A percentile compares a stretch with the other conserved stretches of the same genome.
Evolutionary conservation across 1,139 yeast genomes (phyloP).

Genomic region (Ogataea hybrid): DNA sequence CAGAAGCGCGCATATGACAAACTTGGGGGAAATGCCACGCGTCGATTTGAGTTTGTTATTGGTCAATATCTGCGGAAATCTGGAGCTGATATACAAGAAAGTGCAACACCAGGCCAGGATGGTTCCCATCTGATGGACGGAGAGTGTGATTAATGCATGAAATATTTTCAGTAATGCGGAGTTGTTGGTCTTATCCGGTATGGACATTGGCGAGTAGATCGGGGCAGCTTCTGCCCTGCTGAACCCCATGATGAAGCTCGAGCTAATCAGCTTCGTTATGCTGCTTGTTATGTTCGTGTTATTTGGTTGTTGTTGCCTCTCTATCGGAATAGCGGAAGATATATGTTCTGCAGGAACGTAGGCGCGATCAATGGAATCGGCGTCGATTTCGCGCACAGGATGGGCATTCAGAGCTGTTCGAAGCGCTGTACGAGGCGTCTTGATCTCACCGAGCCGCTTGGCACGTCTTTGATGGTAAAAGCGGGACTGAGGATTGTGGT

Average conservation of each 20-base stretch:
- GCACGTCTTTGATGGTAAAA: constrained; percentile 35
- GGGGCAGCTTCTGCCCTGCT: constrained; percentile 31
- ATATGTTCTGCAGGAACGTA: constrained; percentile 19
- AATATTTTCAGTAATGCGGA: constrained; percentile 24
- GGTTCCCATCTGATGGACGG: constrained; percentile 39
- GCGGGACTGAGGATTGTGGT: constrained; percentile 31
- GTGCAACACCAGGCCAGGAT: constrained; percentile 83
- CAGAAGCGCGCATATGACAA: constrained; percentile 73
- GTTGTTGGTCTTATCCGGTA: constrained; percentile 18
- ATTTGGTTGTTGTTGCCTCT: neutral
- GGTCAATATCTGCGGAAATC: constrained; percentile 82
- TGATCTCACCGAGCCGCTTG: constrained; percentile 15
- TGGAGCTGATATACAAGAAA: constrained; percentile 65
- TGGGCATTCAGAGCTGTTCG: constrained; percentile 16
- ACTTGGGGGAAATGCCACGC: constrained; percentile 75
- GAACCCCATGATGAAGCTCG: constrained; percentile 30
- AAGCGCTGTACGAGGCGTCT: constrained; percentile 26
- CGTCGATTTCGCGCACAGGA: constrained; percentile 14
- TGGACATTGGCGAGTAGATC: constrained; percentile 3
- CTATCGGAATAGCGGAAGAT: constrained; percentile 12
- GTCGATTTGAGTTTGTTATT: constrained; percentile 78
- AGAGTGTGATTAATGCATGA: constrained; percentile 13
- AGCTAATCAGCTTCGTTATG: constrained; percentile 23
- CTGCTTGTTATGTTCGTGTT: constrained; percentile 7
- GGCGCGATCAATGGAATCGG: constrained; percentile 8